A percentile compares a stretch with the other conserved stretches of the same genome.
Conservation (phyloP, 2,329 filamentous ascomycete genomes). For the Sarocladiaceae sp. region DNA sequence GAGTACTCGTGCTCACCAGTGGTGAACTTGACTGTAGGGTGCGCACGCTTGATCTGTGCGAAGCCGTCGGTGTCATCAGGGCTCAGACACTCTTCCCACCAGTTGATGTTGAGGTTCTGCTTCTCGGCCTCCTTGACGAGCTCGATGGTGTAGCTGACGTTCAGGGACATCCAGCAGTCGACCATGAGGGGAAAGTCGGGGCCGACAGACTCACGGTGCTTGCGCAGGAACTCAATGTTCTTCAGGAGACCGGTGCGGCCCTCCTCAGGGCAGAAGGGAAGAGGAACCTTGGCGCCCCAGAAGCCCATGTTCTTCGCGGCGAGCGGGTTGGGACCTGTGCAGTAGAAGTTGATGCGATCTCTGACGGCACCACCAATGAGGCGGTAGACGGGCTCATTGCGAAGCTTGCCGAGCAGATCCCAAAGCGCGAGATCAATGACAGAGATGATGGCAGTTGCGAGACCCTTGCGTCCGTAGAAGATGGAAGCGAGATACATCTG, state of each 20-base stretch:
- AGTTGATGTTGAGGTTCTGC: slow-evolving; percentile 77
- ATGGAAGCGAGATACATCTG: slow-evolving; percentile 95
- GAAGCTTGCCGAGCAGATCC: slow-evolving; percentile 88
- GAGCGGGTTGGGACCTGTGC: slow-evolving; percentile 80
- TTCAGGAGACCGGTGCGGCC: slow-evolving; percentile 77
- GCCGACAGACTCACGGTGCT: slow-evolving; percentile 79
- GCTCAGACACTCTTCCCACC: slow-evolving; percentile 93
- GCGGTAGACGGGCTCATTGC: slow-evolving; percentile 91
- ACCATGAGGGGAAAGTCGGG: slow-evolving; percentile 92
- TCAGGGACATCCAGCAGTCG: slow-evolving; percentile 96
- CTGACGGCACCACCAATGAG: slow-evolving; percentile 89
- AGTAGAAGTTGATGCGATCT: slow-evolving; percentile 85
- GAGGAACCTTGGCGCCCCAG: slow-evolving; percentile 82
- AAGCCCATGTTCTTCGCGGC: slow-evolving; percentile 85
- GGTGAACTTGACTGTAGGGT: slow-evolving; percentile 88
- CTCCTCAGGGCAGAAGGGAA: slow-evolving; percentile 87
- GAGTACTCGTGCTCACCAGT: slow-evolving; percentile 96
- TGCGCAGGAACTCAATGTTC: slow-evolving; percentile 84
- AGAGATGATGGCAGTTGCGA: slow-evolving; percentile 86
- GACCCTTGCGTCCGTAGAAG: slow-evolving; percentile 94
- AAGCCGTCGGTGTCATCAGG: slow-evolving; percentile 93
- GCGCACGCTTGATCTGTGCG: slow-evolving; percentile 82
- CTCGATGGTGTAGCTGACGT: slow-evolving; percentile 89
- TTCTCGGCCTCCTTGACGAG: slow-evolving; percentile 73
- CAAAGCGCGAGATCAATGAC: slow-evolving; percentile 91